phyloP scores from a whole-genome alignment of 208 protist genomes.

The Leishmania amazonensis region DNA sequence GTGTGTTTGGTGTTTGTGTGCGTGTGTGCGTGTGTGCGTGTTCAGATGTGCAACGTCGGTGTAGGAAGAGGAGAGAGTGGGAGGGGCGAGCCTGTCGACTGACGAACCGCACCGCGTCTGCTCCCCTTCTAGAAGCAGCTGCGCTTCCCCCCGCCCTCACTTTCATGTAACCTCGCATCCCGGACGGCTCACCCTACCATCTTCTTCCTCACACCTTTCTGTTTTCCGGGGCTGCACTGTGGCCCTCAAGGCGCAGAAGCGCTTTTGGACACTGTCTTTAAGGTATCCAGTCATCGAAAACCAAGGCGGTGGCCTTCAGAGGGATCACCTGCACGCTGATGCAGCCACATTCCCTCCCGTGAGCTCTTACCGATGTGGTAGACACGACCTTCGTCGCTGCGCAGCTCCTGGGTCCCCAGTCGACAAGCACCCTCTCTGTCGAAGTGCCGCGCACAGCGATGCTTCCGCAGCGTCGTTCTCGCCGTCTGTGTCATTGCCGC shows the following conservation, averaged over 20 bases:
- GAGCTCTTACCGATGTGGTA: neutral
- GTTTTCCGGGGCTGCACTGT: conserved; percentile 1
- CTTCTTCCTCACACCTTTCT: conserved; percentile 2
- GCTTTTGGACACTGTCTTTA: neutral
- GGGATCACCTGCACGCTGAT: neutral
- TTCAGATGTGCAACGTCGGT: neutral
- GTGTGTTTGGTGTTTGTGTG: neutral
- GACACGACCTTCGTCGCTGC: neutral
- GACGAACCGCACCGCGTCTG: neutral
- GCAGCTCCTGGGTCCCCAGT: neutral
- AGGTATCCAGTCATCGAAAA: neutral
- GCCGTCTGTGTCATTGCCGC: neutral
- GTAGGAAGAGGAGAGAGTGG: neutral
- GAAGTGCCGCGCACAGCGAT: neutral
- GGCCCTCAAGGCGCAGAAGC: neutral
- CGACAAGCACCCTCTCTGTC: too few species aligned
- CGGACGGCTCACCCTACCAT: neutral
- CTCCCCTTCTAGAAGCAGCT: neutral
- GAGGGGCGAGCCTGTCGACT: too few species aligned
- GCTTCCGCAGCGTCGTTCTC: neutral
- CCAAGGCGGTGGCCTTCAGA: neutral
- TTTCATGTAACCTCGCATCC: neutral
- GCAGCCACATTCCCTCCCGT: neutral
- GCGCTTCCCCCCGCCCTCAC: neutral
- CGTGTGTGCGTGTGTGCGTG: neutral